Conservation (phyloP, 148 eudicot genomes). For the Rhododendron kiyosumense region DNA sequence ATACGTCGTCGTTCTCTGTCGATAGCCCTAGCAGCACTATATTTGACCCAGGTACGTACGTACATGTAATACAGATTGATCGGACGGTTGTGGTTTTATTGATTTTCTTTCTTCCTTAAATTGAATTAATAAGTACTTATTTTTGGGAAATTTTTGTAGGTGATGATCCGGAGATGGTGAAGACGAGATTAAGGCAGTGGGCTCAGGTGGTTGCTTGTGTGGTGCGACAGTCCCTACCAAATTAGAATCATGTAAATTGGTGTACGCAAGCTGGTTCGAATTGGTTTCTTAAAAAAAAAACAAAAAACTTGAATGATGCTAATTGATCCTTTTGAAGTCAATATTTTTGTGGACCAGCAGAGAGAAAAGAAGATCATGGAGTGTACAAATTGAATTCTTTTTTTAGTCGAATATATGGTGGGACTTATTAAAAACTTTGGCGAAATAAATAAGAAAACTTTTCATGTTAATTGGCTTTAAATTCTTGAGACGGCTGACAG, state of each 20-base stretch:
- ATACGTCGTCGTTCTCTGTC: conserved; percentile 5
- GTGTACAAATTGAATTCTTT: neutral
- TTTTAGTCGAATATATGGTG: neutral
- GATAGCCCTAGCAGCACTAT: conserved; percentile 16
- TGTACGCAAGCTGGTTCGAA: too few relatives aligned
- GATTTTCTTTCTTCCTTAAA: neutral
- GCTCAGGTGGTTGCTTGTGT: conserved; percentile 33
- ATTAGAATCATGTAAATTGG: too few relatives aligned
- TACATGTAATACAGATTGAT: neutral
- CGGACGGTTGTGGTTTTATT: neutral
- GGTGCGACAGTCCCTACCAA: conserved; percentile 18
- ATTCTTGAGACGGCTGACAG: neutral
- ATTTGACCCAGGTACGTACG: conserved; percentile 14
- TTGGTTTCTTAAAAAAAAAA: too few relatives aligned
- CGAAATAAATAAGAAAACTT: too few relatives aligned
- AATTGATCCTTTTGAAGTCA: neutral
- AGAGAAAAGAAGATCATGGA: neutral
- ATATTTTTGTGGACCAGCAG: neutral
- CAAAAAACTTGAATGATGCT: too few relatives aligned
- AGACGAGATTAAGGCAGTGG: conserved; percentile 36
- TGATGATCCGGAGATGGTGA: conserved; percentile 27
- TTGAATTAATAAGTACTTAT: neutral
- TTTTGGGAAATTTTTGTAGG: conserved; percentile 10
- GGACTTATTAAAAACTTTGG: too few relatives aligned
- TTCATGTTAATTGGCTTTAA: too few relatives aligned